Conservation (phyloP, 176 grass and related monocot genomes). For the Neostapfia colusana region DNA sequence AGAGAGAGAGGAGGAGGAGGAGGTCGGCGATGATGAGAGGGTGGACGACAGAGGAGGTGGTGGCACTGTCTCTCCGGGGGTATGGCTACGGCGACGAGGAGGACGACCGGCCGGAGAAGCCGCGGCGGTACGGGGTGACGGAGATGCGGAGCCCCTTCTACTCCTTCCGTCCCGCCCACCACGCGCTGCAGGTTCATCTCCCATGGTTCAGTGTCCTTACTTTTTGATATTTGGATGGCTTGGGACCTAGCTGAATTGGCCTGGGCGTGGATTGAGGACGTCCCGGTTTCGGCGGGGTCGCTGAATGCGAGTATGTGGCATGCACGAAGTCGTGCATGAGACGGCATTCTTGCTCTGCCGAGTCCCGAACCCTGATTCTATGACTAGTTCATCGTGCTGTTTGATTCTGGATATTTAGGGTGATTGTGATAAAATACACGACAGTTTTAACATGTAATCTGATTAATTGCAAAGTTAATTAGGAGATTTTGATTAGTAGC, state of each 20-base stretch:
- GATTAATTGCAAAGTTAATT: not conserved
- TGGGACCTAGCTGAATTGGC: not conserved
- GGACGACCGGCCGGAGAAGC: slow-evolving; percentile 91
- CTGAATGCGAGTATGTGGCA: no score
- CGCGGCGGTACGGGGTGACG: slow-evolving; percentile 77
- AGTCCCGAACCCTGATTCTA: not conserved
- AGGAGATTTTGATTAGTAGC: not conserved
- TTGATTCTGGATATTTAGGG: not conserved
- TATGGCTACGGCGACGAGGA: slow-evolving; percentile 53
- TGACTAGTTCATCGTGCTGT: not conserved
- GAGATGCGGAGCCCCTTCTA: slow-evolving; percentile 89
- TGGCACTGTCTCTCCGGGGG: slow-evolving; percentile 42
- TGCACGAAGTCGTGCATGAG: not conserved
- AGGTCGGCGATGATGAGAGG: slow-evolving; percentile 24
- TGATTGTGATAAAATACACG: not conserved
- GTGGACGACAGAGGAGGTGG: slow-evolving; percentile 38
- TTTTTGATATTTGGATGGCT: not conserved
- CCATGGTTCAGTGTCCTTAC: not conserved
- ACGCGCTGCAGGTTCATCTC: slow-evolving; percentile 62
- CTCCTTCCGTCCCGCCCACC: slow-evolving; percentile 55
- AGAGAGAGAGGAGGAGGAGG: slow-evolving; percentile 1
- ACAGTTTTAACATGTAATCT: not conserved
- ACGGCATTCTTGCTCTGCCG: not conserved
- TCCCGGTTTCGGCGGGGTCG: not conserved
- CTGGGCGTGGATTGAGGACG: not conserved